Percentiles rank a stretch among this genome's conserved stretches.
These are phyloP conservation scores for Beauveria australis DNA, from an alignment of 2,329 filamentous ascomycete genomes.

Conservation along the genomic window DNA sequence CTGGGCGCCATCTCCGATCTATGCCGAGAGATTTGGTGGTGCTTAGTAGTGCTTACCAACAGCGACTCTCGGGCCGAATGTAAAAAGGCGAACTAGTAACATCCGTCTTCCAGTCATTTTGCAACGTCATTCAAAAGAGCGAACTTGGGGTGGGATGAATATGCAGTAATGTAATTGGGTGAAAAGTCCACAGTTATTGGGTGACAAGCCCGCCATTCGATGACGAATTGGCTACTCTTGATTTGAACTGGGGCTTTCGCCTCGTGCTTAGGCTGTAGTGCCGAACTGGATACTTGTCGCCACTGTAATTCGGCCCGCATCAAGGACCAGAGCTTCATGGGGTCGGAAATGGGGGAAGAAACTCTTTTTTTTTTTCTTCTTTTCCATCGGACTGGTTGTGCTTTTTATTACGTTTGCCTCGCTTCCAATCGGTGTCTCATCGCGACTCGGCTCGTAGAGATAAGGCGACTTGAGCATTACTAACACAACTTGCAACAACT, in stretches of 20 bases:
- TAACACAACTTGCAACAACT: too few relatives aligned
- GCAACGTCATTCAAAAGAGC: neutral
- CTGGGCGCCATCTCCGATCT: neutral
- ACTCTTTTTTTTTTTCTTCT: neutral
- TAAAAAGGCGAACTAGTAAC: neutral
- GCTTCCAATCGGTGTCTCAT: neutral
- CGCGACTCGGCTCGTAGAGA: neutral
- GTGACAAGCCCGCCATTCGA: neutral
- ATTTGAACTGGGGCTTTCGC: neutral
- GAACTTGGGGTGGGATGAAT: neutral
- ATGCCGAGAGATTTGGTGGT: neutral
- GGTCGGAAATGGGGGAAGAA: neutral
- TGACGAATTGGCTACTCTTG: neutral
- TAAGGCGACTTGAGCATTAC: too few relatives aligned
- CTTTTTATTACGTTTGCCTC: neutral
- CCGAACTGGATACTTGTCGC: neutral
- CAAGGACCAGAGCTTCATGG: neutral
- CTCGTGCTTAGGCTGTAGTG: constrained; percentile 5
- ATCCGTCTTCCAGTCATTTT: too few relatives aligned
- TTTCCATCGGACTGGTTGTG: neutral
- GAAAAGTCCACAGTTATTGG: neutral
- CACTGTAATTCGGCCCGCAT: constrained; percentile 7
- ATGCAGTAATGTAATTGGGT: neutral
- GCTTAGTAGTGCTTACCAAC: neutral
- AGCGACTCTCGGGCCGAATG: neutral